These are phyloP conservation scores for Fusarium scirpi DNA, from an alignment of 2,329 filamentous ascomycete species.

Conservation along the genomic window DNA sequence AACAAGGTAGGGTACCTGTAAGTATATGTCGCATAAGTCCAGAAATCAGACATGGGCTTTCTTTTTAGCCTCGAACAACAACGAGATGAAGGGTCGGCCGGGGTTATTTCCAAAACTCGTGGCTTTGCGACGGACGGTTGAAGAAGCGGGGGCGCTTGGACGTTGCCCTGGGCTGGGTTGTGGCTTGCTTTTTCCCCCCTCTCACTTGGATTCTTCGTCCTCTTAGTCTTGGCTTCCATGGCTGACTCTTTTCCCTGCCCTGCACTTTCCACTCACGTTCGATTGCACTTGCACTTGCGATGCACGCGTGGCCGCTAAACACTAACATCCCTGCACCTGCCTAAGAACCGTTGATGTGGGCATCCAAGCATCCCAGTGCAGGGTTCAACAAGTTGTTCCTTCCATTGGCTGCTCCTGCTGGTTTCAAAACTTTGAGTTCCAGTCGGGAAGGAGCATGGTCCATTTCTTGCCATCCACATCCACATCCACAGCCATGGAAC, in stretches of 20 bases:
- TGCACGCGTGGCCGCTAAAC: conserved; percentile 33
- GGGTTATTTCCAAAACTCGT: conserved; percentile 35
- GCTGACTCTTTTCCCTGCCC: neutral
- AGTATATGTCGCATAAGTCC: conserved; percentile 30
- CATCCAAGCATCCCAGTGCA: neutral
- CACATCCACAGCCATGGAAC: conserved; percentile 8
- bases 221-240: neutral
- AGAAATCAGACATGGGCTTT: conserved; percentile 24
- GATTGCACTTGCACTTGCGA: conserved; percentile 25
- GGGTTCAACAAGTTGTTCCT: conserved; percentile 21
- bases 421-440: conserved; percentile 42
- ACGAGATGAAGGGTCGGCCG: conserved; percentile 41
- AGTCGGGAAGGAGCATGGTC: conserved; percentile 41
- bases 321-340: conserved; percentile 30
- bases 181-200: conserved; percentile 20
- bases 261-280: conserved; percentile 26
- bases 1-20: neutral
- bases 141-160: conserved; percentile 33
- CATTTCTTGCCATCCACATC: conserved; percentile 32
- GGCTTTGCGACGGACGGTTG: conserved; percentile 37
- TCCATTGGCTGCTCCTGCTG: conserved; percentile 27
- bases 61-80: conserved; percentile 39
- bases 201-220: conserved; percentile 1
- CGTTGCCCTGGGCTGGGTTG: conserved; percentile 7
- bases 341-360: conserved; percentile 37